Percentiles rank a stretch among this genome's conserved stretches.
Conservation (phyloP, 2,329 filamentous ascomycete genomes). For the Sordariomycetes sp. region DNA sequence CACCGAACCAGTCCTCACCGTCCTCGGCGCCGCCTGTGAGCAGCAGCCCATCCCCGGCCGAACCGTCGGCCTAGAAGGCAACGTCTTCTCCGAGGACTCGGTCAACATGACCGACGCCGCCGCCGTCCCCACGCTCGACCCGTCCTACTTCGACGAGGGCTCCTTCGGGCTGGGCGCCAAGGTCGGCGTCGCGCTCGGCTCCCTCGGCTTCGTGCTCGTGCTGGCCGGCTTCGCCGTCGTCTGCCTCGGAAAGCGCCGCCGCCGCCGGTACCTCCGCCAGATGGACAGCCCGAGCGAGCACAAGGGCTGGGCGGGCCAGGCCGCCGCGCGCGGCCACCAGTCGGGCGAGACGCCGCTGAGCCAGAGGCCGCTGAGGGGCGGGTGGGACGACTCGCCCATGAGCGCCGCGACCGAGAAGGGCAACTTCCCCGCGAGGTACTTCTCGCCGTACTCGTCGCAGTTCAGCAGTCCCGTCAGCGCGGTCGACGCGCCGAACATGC, state of each 20-base stretch:
- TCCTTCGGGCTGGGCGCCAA: conserved; percentile 42
- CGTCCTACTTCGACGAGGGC: conserved; percentile 27
- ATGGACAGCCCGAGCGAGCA: conserved; percentile 26
- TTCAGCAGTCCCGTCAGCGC: conserved; percentile 47
- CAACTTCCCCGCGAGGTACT: conserved; percentile 27
- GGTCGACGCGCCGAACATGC: conserved; percentile 20
- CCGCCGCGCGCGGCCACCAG: not conserved
- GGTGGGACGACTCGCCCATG: conserved; percentile 43
- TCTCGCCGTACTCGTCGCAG: conserved; percentile 50
- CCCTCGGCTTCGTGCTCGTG: conserved; percentile 33
- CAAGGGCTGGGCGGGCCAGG: conserved; percentile 22
- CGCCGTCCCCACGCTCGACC: conserved; percentile 24
- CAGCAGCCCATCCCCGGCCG: conserved; percentile 36
- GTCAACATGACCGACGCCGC: conserved; percentile 41
- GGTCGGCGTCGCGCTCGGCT: conserved; percentile 46
- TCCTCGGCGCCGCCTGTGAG: conserved; percentile 44
- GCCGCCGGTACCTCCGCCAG: conserved; percentile 37
- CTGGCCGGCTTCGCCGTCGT: conserved; percentile 41
- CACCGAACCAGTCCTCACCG: conserved; percentile 26
- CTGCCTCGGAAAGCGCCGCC: conserved; percentile 43
- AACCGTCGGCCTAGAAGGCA: conserved; percentile 38
- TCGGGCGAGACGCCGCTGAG: conserved; percentile 39
- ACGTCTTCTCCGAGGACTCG: conserved; percentile 34
- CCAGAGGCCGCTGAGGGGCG: conserved; percentile 36
- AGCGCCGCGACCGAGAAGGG: conserved; percentile 28